Base-by-base conservation (phyloP, 2,329 filamentous ascomycete genomes). In the Paecilomyces variotii region DNA sequence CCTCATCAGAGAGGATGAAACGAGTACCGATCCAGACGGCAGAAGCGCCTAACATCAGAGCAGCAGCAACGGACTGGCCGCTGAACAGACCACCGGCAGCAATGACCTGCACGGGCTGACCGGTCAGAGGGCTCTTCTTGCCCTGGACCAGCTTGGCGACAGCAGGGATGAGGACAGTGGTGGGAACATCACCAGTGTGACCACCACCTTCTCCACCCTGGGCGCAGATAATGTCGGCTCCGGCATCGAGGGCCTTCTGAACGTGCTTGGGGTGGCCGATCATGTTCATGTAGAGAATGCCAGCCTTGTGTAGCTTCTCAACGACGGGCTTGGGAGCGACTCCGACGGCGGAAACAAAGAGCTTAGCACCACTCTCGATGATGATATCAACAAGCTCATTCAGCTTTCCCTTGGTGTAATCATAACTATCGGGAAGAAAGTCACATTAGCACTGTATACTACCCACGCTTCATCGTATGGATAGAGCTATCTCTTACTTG, bases 251-350 rank as follows among this genome's bases (percentile, higher is more conserved):
- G 77, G 91, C 95, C 84, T 97, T 99, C 79, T 91, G 84, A 63
- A 96, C 93, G 80, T 99, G 94, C 87, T 99, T 99, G 72, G 94
- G 93, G 83, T 99, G 94, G 66, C 94, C 94, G 74, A 99, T 92
- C 94, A 99, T 99, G 87, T 99, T 99, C 94, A 97, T 97, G 84
- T 95, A 96, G 66, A 96, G 83, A 67, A 99, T 84, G 66, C 92
- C 92, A 70, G 86, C 80, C 72, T 86, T 84, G 84, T 99, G 94
- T 53, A 99, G 86, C 73, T 85, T 88, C 65, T 97, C 91, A 70
- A 99, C 91, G 60, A 97, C 87, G 67, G 84, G 80, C 78, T 90
- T 90, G 65, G 94, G 91, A 51, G 94, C 92, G 27, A 97, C 89
- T 70, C 94, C 94, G 74, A 99, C 91, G 69, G 94, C 94, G 56